A percentile compares a stretch with the other conserved stretches of the same genome.
phyloP scores from a whole-genome alignment of 345 rosid species.

The Populus pruinosa region DNA sequence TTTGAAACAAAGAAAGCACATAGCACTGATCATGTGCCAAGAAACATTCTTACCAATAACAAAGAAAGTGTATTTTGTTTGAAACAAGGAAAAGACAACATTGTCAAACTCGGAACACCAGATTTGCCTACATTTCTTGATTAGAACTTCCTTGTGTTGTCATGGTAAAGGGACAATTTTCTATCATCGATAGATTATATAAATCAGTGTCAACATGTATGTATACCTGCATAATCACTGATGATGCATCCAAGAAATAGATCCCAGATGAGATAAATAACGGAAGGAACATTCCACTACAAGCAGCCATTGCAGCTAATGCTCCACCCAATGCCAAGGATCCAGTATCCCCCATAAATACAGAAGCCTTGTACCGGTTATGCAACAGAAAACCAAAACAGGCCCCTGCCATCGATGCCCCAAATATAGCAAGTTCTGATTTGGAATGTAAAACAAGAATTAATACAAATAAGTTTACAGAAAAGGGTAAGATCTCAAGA shows the following conservation, averaged over 20 bases:
- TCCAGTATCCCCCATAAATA: conserved; percentile 81
- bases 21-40: not conserved
- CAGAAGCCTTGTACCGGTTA: conserved; percentile 76
- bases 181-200: not conserved
- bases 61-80: not conserved
- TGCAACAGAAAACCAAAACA: conserved; percentile 88
- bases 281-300: conserved; percentile 92
- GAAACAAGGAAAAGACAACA: not conserved
- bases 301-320: conserved; percentile 93
- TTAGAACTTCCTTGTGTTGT: not conserved
- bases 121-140: not conserved
- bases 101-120: not conserved
- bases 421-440: conserved; percentile 79
- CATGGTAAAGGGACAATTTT: not conserved
- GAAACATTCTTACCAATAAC: not conserved
- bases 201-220: not conserved
- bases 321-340: conserved; percentile 89
- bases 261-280: conserved; percentile 76
- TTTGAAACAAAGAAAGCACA: no score
- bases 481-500: not conserved
- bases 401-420: conserved; percentile 95
- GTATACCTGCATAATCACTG: conserved; percentile 64
- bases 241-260: conserved; percentile 58
- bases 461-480: not conserved
- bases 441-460: conserved; percentile 13